phyloP scores from a whole-genome alignment of 1,284 basidiomycete species.

The Paramarasmius palmivorus region DNA sequence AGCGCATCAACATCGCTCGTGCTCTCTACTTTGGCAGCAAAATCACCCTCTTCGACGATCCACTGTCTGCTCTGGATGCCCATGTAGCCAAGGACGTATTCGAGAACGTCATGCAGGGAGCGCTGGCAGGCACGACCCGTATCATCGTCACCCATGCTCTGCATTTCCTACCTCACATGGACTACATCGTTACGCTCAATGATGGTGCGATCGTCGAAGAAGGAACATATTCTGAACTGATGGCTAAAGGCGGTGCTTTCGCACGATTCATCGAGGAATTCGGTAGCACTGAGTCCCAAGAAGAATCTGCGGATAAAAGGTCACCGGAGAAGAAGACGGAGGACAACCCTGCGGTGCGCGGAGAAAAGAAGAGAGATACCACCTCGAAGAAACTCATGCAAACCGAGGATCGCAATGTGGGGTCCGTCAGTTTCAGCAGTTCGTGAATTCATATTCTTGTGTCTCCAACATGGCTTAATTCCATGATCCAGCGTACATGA shows the following conservation, averaged over 20 bases:
- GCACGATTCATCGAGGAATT: conserved; percentile 69
- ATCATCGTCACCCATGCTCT: conserved; percentile 83
- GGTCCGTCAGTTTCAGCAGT: conserved; percentile 44
- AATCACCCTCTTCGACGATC: conserved; percentile 61
- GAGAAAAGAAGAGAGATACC: conserved; percentile 27
- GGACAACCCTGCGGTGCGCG: conserved; percentile 26
- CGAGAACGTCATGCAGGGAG: conserved; percentile 76
- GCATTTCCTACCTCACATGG: conserved; percentile 80
- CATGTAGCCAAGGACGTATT: conserved; percentile 88
- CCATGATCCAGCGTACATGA: conserved; percentile 46
- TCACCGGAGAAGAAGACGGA: conserved; percentile 28
- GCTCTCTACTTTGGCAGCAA: conserved; percentile 86
- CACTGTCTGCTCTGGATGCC: conserved; percentile 77
- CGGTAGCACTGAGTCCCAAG: conserved; percentile 40
- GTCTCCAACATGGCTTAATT: not conserved
- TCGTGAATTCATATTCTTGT: not conserved
- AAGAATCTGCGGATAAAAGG: conserved; percentile 28
- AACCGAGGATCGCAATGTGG: conserved; percentile 59
- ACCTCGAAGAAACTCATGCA: conserved; percentile 59
- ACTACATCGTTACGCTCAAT: conserved; percentile 70
- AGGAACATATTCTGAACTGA: conserved; percentile 73
- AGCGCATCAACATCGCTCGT: conserved; percentile 77
- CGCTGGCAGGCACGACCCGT: conserved; percentile 66
- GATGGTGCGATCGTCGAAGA: conserved; percentile 76
- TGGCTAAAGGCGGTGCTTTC: conserved; percentile 67